phyloP scores from a whole-genome alignment of 1,284 basidiomycete genomes.

The Apiotrichum akiyoshidainum region DNA sequence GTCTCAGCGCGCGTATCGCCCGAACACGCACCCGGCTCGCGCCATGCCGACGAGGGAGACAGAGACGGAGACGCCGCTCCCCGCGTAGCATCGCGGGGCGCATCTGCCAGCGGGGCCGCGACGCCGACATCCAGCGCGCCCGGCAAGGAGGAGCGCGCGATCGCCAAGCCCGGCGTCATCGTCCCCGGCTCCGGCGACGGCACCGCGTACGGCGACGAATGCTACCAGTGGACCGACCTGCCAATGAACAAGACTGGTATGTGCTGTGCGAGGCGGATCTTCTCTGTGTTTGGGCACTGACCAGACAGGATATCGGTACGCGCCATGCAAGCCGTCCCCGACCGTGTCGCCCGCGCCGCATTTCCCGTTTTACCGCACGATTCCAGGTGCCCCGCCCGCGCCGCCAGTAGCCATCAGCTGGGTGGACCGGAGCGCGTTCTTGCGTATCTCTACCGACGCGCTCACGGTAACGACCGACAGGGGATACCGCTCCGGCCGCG shows the following conservation, averaged over 20 bases:
- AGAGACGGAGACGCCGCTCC: conserved; percentile 3
- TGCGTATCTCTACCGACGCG: conserved; percentile 79
- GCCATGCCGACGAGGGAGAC: background rate
- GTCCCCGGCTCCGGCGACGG: conserved; percentile 42
- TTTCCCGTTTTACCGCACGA: conserved; percentile 46
- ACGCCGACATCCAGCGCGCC: conserved; percentile 20
- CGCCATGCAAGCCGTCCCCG: conserved; percentile 50
- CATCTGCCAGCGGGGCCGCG: conserved; percentile 10
- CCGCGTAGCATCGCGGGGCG: background rate
- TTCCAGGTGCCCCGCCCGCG: conserved; percentile 36
- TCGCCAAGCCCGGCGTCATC: conserved; percentile 23
- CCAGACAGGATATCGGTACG: conserved; percentile 50
- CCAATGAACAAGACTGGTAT: conserved; percentile 47
- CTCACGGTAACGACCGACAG: conserved; percentile 73
- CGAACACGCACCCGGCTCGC: background rate
- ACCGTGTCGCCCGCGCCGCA: conserved; percentile 34
- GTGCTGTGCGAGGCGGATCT: background rate
- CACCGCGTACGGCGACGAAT: conserved; percentile 39
- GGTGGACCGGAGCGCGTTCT: conserved; percentile 56
- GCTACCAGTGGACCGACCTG: conserved; percentile 46
- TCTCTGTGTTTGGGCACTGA: background rate
- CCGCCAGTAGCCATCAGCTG: conserved; percentile 50
- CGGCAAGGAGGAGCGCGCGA: conserved; percentile 14
- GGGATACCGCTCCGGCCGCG: conserved; percentile 84
- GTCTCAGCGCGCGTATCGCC: background rate